Conservation (phyloP, 305 asterid genomes). For the Andrographis paniculata region DNA sequence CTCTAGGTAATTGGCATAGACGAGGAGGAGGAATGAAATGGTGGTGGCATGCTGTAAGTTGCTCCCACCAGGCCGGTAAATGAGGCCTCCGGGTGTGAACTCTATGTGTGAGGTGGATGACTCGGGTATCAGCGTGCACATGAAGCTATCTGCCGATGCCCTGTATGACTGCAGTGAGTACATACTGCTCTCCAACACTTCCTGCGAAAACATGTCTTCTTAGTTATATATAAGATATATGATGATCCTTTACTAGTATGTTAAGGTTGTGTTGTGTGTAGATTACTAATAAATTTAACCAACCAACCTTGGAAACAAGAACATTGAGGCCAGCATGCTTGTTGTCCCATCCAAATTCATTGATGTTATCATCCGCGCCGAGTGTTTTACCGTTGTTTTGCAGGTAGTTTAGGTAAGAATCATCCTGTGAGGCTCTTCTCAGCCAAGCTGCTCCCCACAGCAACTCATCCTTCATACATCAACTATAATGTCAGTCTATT, state of each 20-base stretch:
- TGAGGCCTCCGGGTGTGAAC: constrained; percentile 80
- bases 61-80: constrained; percentile 86
- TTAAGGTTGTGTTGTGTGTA: no score
- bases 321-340: constrained; percentile 1
- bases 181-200: constrained; percentile 46
- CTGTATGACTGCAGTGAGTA: constrained; percentile 69
- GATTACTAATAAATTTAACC: no score
- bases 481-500: no score
- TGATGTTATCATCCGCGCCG: constrained; percentile 77
- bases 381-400: constrained; percentile 75
- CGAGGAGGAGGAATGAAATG: constrained; percentile 75
- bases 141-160: constrained; percentile 84
- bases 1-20: constrained; percentile 67
- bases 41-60: constrained; percentile 88
- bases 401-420: constrained; percentile 62
- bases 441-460: constrained; percentile 99
- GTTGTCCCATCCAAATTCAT: constrained; percentile 67
- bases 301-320: not conserved
- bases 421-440: constrained; percentile 63
- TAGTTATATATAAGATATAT: no score
- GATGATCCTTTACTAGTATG: no score
- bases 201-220: constrained; percentile 28
- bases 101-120: constrained; percentile 72
- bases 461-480: constrained; percentile 92
- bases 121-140: constrained; percentile 84